phyloP scores from a whole-genome alignment of 768 basidiomycete genomes.

The Lentinula lateritia region DNA sequence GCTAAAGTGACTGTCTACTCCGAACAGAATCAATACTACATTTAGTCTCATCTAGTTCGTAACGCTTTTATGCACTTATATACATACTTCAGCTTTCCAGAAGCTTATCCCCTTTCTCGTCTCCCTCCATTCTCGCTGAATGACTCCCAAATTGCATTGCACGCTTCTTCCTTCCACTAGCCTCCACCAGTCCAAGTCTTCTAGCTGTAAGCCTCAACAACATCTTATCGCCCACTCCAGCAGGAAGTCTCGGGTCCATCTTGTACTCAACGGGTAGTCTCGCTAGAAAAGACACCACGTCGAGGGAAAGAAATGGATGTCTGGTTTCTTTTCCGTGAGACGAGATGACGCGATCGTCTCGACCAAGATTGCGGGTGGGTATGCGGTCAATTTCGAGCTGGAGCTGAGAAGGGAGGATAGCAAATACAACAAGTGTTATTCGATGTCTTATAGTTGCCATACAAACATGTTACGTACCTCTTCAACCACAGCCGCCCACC shows the following conservation, averaged over 20 bases:
- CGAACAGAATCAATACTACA: background rate
- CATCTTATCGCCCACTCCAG: conserved; percentile 89
- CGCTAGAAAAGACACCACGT: conserved; percentile 73
- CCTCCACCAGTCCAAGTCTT: conserved; percentile 70
- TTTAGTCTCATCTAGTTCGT: background rate
- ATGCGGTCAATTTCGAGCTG: conserved; percentile 87
- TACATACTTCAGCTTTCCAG: conserved; percentile 18
- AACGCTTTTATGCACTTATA: background rate
- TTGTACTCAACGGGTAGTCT: conserved; percentile 77
- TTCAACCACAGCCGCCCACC: conserved; percentile 74
- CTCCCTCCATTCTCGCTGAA: conserved; percentile 79
- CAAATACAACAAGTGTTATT: too few species aligned
- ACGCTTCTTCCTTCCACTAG: conserved; percentile 75
- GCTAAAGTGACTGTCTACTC: conserved; percentile 7
- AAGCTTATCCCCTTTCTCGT: conserved; percentile 45
- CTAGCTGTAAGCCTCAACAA: conserved; percentile 67
- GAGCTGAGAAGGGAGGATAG: conserved; percentile 41
- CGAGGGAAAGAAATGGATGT: conserved; percentile 84
- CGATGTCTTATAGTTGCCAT: background rate
- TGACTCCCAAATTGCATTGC: conserved; percentile 97
- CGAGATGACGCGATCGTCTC: conserved; percentile 93
- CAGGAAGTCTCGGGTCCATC: conserved; percentile 64
- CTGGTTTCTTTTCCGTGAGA: conserved; percentile 89
- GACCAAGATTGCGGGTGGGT: conserved; percentile 83
- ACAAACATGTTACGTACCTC: conserved; percentile 47